Evolutionary conservation across 306 rosid genomes (phyloP).

Genomic region (Urtica urens): DNA sequence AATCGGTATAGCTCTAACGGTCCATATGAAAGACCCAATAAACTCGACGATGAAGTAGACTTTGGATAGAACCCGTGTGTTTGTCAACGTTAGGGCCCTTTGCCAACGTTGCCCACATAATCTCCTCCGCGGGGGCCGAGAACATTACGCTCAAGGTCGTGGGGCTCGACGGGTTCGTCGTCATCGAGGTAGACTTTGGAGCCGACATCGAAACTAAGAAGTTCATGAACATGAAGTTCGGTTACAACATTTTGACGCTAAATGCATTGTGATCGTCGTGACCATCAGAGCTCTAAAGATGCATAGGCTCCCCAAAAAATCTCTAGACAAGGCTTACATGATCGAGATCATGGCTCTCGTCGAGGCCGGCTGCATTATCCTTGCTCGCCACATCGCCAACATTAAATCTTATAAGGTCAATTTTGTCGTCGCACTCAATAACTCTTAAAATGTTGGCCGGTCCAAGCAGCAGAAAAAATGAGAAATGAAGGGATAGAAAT

Average conservation of each 20-base stretch:
- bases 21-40: slow-evolving; percentile 93
- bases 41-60: slow-evolving; percentile 98
- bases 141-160: slow-evolving; percentile 91
- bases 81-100: slow-evolving; percentile 98
- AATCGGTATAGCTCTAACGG: slow-evolving; percentile 91
- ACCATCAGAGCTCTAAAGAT: slow-evolving; percentile 89
- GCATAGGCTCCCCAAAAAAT: slow-evolving; percentile 93
- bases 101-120: slow-evolving; percentile 94
- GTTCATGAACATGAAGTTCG: slow-evolving; percentile 92
- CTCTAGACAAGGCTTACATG: slow-evolving; percentile 79
- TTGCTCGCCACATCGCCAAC: slow-evolving; percentile 69
- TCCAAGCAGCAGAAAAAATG: no score
- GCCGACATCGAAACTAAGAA: slow-evolving; percentile 93
- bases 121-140: slow-evolving; percentile 93
- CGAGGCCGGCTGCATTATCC: slow-evolving; percentile 87
- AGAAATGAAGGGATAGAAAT: no score
- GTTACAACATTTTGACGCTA: slow-evolving; percentile 83
- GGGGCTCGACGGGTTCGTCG: slow-evolving; percentile 92
- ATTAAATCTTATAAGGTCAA: slow-evolving; percentile 76
- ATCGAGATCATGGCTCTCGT: slow-evolving; percentile 69
- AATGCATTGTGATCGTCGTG: slow-evolving; percentile 83
- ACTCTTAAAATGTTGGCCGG: no score
- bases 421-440: slow-evolving; percentile 88
- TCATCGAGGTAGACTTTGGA: slow-evolving; percentile 98
- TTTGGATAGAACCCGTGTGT: slow-evolving; percentile 93